Percentiles rank a stretch among this genome's conserved stretches.
phyloP scores from a whole-genome alignment of 352 stramenopile species.

The Globisporangium spiculum region DNA sequence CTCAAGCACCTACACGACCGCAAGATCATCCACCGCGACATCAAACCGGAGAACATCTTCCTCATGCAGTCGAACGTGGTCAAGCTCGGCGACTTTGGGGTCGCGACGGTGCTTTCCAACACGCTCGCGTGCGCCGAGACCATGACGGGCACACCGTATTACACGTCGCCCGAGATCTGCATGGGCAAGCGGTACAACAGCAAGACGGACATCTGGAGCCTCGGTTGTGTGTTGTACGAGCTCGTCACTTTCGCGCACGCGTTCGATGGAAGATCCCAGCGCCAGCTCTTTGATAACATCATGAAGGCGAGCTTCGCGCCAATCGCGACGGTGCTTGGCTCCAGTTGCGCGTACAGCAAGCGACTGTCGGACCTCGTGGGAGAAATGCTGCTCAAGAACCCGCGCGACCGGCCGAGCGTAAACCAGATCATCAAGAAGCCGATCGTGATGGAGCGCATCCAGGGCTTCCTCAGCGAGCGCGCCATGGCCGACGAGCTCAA shows the following conservation, averaged over 20 bases:
- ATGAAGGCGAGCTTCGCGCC: conserved; percentile 29
- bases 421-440: conserved; percentile 55
- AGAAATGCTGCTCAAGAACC: conserved; percentile 63
- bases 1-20: conserved; percentile 91
- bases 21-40: conserved; percentile 92
- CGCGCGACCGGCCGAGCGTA: conserved; percentile 57
- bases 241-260: conserved; percentile 85
- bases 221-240: conserved; percentile 94
- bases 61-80: conserved; percentile 58
- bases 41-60: conserved; percentile 90
- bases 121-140: conserved; percentile 73
- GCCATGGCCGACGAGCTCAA: conserved; percentile 55
- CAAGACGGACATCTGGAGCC: conserved; percentile 94
- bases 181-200: conserved; percentile 91
- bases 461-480: conserved; percentile 54
- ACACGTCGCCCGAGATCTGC: conserved; percentile 94
- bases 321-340: conserved; percentile 9
- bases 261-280: conserved; percentile 84
- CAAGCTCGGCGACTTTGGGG: conserved; percentile 82
- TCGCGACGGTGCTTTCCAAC: conserved; percentile 70
- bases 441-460: conserved; percentile 61
- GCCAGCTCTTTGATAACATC: conserved; percentile 79
- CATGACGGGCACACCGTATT: conserved; percentile 86
- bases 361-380: conserved; percentile 36
- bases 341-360: conserved; percentile 17